phyloP scores from a whole-genome alignment of 192 early-diverging fungal genomes.

The Backusella tuberculispora region DNA sequence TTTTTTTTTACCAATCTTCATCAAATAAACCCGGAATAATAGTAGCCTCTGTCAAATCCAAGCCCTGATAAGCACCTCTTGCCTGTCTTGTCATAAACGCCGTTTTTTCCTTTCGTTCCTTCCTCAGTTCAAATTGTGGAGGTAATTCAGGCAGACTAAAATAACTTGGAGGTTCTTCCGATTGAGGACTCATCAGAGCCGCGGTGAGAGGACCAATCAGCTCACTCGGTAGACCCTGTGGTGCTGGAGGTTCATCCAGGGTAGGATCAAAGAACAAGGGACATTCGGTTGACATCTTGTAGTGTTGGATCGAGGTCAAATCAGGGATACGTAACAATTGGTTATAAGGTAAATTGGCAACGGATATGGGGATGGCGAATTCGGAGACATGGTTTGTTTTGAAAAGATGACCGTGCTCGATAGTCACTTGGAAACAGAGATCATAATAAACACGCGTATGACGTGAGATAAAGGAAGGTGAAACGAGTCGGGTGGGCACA shows the following conservation, averaged over 20 bases:
- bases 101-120: slow-evolving; percentile 15
- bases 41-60: slow-evolving; percentile 16
- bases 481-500: slow-evolving; percentile 47
- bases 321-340: slow-evolving; percentile 41
- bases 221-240: slow-evolving; percentile 4
- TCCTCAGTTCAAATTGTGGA: slow-evolving; percentile 26
- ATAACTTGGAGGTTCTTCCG: slow-evolving; percentile 19
- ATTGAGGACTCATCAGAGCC: slow-evolving; percentile 18
- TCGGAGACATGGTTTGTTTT: slow-evolving; percentile 36
- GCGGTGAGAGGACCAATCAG: slow-evolving; percentile 5
- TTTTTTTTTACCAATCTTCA: slow-evolving; percentile 17
- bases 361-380: slow-evolving; percentile 45
- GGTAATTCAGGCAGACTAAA: slow-evolving; percentile 21
- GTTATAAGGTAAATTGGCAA: slow-evolving; percentile 44
- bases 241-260: slow-evolving; percentile 41
- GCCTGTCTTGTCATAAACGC: slow-evolving; percentile 8
- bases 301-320: slow-evolving; percentile 34
- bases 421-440: slow-evolving; percentile 32
- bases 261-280: slow-evolving; percentile 44
- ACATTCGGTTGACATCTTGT: slow-evolving; percentile 26
- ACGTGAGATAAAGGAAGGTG: slow-evolving; percentile 42
- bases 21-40: slow-evolving; percentile 27
- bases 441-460: slow-evolving; percentile 51
- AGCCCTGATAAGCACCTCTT: background rate
- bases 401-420: slow-evolving; percentile 42